These are phyloP conservation scores for Penicillium carneum DNA, from an alignment of 2,329 filamentous ascomycete species.

Conservation along the genomic window DNA sequence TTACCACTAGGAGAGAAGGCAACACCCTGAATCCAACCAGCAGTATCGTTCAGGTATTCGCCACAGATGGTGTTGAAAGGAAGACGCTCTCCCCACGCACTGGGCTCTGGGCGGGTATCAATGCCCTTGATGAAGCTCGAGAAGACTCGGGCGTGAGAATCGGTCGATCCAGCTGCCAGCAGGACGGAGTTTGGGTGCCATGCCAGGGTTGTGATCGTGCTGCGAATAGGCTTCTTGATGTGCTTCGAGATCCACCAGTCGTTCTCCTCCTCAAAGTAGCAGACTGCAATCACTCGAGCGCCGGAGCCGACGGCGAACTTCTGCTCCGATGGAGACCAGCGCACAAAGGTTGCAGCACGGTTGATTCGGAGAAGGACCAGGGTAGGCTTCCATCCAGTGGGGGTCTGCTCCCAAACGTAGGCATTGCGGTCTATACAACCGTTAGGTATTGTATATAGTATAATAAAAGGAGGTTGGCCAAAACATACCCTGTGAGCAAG, in stretches of 20 bases:
- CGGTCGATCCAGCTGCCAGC: slow-evolving; percentile 92
- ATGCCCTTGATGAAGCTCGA: slow-evolving; percentile 96
- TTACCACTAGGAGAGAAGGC: slow-evolving; percentile 91
- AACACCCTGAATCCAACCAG: slow-evolving; percentile 93
- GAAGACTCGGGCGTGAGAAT: slow-evolving; percentile 93
- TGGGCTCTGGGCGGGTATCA: slow-evolving; percentile 82
- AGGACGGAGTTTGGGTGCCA: slow-evolving; percentile 99
- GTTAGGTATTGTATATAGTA: slow-evolving; percentile 5
- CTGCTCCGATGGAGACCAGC: slow-evolving; percentile 94
- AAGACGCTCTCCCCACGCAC: slow-evolving; percentile 90
- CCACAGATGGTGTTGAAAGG: slow-evolving; percentile 99
- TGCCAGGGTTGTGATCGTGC: slow-evolving; percentile 90
- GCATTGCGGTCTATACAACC: slow-evolving; percentile 81
- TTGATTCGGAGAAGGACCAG: slow-evolving; percentile 96
- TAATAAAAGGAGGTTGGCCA: slow-evolving; percentile 1
- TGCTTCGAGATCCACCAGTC: slow-evolving; percentile 99
- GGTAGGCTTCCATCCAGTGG: slow-evolving; percentile 92
- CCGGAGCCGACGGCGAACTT: slow-evolving; percentile 98
- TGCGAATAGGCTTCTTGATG: slow-evolving; percentile 97
- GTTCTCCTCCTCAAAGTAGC: slow-evolving; percentile 99
- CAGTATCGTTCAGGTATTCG: slow-evolving; percentile 93
- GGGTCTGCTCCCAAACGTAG: slow-evolving; percentile 95
- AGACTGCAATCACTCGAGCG: slow-evolving; percentile 91
- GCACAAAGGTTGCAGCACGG: slow-evolving; percentile 92
- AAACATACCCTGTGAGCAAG: slow-evolving; percentile 85